Evolutionary conservation across 495 filamentous ascomycete species (phyloP).

Genomic region (Bryoglossum gracile): DNA sequence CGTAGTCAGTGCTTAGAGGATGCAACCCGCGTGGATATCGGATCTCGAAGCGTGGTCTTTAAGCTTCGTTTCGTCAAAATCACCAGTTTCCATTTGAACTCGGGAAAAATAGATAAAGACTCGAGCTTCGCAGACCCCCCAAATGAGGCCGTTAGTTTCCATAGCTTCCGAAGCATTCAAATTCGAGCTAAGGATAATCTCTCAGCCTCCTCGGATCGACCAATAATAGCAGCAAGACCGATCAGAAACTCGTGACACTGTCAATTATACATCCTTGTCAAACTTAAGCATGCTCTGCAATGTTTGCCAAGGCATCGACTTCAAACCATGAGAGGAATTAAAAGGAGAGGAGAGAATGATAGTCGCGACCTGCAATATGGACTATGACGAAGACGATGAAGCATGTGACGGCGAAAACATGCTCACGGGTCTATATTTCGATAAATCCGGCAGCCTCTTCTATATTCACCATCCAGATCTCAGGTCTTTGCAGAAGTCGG

Average conservation of each 20-base stretch:
- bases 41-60: neutral
- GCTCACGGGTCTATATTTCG: too few species aligned
- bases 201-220: neutral
- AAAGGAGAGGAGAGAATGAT: too few species aligned
- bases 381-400: too few species aligned
- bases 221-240: neutral
- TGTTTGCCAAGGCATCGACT: too few species aligned
- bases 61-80: neutral
- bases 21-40: neutral
- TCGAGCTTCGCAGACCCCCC: neutral
- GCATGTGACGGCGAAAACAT: too few species aligned
- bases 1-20: neutral
- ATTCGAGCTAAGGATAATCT: neutral
- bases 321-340: too few species aligned
- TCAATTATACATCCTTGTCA: too few species aligned
- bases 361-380: too few species aligned
- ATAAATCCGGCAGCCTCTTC: too few species aligned
- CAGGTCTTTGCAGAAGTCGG: too few species aligned
- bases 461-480: too few species aligned
- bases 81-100: neutral
- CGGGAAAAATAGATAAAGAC: neutral
- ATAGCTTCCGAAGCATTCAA: neutral
- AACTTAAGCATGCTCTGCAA: too few species aligned
- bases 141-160: neutral
- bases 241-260: constrained; percentile 2